These are phyloP conservation scores for Rhynchosporium secalis DNA, from an alignment of 2,329 filamentous ascomycete genomes.

Conservation along the genomic window DNA sequence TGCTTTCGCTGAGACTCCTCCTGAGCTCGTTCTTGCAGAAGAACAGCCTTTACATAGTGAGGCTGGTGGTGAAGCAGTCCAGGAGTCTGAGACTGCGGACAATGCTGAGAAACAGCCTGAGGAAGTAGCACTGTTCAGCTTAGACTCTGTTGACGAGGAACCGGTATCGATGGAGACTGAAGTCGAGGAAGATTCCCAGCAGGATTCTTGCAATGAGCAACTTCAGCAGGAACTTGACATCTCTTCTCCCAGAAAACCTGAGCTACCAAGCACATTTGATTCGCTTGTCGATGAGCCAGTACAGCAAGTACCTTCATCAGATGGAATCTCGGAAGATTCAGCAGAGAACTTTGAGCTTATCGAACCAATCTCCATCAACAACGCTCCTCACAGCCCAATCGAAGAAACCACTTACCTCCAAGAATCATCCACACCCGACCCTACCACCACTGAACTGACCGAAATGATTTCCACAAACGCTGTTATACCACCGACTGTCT, in stretches of 20 bases:
- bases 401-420: slow-evolving; percentile 17
- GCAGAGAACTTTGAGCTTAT: slow-evolving; percentile 22
- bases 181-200: not conserved
- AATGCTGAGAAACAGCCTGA: not conserved
- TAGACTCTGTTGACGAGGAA: not conserved
- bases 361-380: slow-evolving; percentile 21
- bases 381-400: not conserved
- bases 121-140: not conserved
- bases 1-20: not conserved
- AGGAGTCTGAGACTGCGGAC: not conserved
- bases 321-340: slow-evolving; percentile 16
- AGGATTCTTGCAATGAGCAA: slow-evolving; percentile 5
- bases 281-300: not conserved
- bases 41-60: not conserved
- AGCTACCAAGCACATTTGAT: not conserved
- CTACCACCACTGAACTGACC: slow-evolving; percentile 19
- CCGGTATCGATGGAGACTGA: not conserved
- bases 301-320: not conserved
- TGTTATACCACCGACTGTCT: slow-evolving; percentile 10
- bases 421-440: slow-evolving; percentile 21
- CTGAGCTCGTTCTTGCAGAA: too few relatives aligned
- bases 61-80: not conserved
- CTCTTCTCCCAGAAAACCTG: not conserved
- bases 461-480: slow-evolving; percentile 25
- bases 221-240: slow-evolving; percentile 1